Evolutionary conservation across 2,329 filamentous ascomycete species (phyloP), one percentile per base, ranked within the genome.

Genomic region (Colletotrichum falcatum): DNA sequence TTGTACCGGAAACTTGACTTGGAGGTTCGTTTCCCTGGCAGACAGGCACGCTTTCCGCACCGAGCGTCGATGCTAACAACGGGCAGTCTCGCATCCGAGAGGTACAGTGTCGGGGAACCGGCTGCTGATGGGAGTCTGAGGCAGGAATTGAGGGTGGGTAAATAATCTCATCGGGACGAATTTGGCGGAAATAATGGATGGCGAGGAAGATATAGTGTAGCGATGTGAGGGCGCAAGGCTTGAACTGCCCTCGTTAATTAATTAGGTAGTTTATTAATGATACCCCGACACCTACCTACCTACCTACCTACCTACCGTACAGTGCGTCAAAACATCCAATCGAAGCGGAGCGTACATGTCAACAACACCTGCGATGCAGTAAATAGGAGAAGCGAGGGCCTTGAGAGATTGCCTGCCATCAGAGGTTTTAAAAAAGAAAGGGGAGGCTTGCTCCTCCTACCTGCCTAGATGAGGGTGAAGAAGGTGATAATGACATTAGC

Each of bases 211-310:
- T 26, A 61, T n/a, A 55, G 14, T 26, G 56, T n/a, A 55, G 14
- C 9, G 39, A 60, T 12, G 18, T 11, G 42, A 28, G 26, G 61
- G 48, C 46, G 48, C 48, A 42, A 70, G 39, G 55, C n/a, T 23
- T 30, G 62, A 39, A 11, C 46, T 42, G 20, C 51, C 55, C 62
- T 46, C 62, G 58, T 54, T 48, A 65, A 70, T 70, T 30, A 67
- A 67, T n/a, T n/a, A n/a, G n/a, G n/a, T n/a, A n/a, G 58, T 54
- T 48, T 59, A 70, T 70, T 30, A 68, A 68, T 67, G 68, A 71
- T 71, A 71, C 64, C 64, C 67, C n/a, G 33, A 39, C 2, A 33
- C 3, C 30, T 33, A n/a, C n/a, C n/a, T n/a, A n/a, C n/a, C n/a
- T n/a, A n/a, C n/a, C n/a, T n/a, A 5, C 35, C 33, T 35, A 35